Base-by-base conservation (phyloP, 192 early-diverging fungal species). In the Coemansia sp. region DNA sequence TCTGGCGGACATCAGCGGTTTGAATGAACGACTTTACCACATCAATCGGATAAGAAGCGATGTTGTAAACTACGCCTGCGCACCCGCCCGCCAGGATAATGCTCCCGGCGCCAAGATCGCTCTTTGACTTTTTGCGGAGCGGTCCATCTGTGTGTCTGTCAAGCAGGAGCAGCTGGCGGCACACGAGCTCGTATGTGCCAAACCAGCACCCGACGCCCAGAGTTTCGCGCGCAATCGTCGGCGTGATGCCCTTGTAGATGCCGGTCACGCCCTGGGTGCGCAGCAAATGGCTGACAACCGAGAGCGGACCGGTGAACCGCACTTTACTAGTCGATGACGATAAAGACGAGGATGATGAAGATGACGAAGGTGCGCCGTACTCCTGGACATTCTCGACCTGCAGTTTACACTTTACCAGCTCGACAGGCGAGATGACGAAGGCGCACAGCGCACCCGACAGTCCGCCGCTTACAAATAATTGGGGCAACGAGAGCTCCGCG, bases 161-260 rank as follows among this genome's bases (percentile, higher is more conserved):
- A 2, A 57, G 30, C 31, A 33, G 30, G 48, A 61, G 90, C 66
- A 81, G 91, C 81, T 34, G 67, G 18, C 72, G 72, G 58, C 88
- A 87, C 3, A 89, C 84, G 35, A 87, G 70, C 76, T 99, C 97
- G 64, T 99, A 99, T 1, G 89, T 85, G 63, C 97, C 96, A 67
- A 99, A 99, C 97, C 97, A 99, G 26, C 89, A 91, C 12, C 88
- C 94, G 25, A 95, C 92, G n/a, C 96, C 97, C 33, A 90, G 85
- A 1, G 88, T 85, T 74, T 99, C 97, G 26, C 96, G 88, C 23
- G 95, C 75, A 43, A 96, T 82, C 1, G 96, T 99, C 0, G 75
- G 78, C 8, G 61, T 29, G 34, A 79, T 74, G 3, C 83, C 85
- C 61, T 63, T 73, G 61, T 80, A 83, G 16, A 84, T 53, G 15